A percentile compares a stretch with the other conserved stretches of the same genome.
phyloP scores from a whole-genome alignment of 2,329 filamentous ascomycete species.

The Achaetomium macrosporum region DNA sequence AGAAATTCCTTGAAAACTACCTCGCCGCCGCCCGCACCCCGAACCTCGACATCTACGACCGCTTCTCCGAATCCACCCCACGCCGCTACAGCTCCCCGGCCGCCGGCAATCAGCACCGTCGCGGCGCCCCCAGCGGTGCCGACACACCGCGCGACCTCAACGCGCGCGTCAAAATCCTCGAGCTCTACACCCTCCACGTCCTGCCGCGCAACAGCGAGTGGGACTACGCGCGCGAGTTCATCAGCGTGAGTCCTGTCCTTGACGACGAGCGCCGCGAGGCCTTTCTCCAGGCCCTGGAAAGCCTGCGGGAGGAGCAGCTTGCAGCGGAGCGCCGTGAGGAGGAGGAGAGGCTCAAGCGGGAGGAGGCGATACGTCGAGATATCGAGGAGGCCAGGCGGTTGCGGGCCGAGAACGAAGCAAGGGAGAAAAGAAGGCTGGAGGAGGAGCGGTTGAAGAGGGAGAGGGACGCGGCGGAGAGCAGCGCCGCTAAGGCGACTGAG shows the following conservation, averaged over 20 bases:
- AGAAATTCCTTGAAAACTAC: constrained; percentile 82
- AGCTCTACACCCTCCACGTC: constrained; percentile 91
- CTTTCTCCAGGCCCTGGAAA: constrained; percentile 80
- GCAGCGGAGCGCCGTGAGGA: constrained; percentile 61
- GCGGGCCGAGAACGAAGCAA: constrained; percentile 54
- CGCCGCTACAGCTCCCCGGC: constrained; percentile 41
- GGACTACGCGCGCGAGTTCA: constrained; percentile 92
- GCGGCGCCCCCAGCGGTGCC: constrained; percentile 53
- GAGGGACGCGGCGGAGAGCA: constrained; percentile 26
- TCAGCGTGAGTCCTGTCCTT: constrained; percentile 75
- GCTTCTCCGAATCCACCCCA: constrained; percentile 47
- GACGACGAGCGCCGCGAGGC: constrained; percentile 89
- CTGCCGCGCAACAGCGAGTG: constrained; percentile 91
- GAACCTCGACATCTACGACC: constrained; percentile 63
- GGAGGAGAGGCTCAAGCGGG: constrained; percentile 51
- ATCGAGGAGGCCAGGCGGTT: constrained; percentile 52
- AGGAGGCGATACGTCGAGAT: constrained; percentile 51
- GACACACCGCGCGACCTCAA: constrained; percentile 80
- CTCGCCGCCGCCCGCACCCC: constrained; percentile 71
- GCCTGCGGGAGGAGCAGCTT: constrained; percentile 75
- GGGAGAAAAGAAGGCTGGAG: constrained; percentile 46
- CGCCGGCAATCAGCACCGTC: constrained; percentile 18
- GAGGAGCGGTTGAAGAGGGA: constrained; percentile 41
- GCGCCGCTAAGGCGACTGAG: constrained; percentile 55
- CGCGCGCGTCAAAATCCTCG: constrained; percentile 82